These are phyloP conservation scores for Fusarium papillatum DNA, from an alignment of 2,329 filamentous ascomycete species.

Conservation along the genomic window DNA sequence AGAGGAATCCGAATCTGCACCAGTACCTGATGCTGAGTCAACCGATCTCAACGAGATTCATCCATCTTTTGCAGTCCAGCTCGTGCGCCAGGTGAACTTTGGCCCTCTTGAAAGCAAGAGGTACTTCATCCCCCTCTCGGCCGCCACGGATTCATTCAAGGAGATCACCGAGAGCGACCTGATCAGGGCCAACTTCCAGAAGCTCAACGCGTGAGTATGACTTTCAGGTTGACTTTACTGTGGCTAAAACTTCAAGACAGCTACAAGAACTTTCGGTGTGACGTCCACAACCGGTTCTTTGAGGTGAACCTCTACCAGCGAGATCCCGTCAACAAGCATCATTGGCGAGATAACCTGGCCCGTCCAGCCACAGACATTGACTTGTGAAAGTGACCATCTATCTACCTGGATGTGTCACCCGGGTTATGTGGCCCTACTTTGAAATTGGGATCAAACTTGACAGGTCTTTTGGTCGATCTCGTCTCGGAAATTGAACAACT, in stretches of 20 bases:
- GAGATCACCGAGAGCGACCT: slow-evolving; percentile 9
- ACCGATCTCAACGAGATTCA: not conserved
- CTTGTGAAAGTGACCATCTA: not conserved
- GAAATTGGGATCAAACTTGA: not conserved
- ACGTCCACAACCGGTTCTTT: slow-evolving; percentile 21
- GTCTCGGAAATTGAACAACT: not conserved
- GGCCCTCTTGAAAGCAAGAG: slow-evolving; percentile 19
- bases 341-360: slow-evolving; percentile 23
- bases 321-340: slow-evolving; percentile 24
- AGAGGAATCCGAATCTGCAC: not conserved
- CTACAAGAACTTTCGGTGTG: slow-evolving; percentile 27
- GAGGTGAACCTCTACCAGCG: slow-evolving; percentile 29
- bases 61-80: slow-evolving; percentile 13
- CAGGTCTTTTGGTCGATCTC: not conserved
- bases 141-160: not conserved
- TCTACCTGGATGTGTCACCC: not conserved
- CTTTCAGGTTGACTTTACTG: not conserved
- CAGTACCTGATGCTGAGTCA: not conserved
- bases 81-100: slow-evolving; percentile 27
- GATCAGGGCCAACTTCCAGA: slow-evolving; percentile 21
- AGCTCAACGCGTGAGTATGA: slow-evolving; percentile 18
- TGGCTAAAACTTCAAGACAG: not conserved
- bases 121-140: slow-evolving; percentile 14
- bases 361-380: slow-evolving; percentile 17
- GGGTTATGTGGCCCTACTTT: not conserved